These are phyloP conservation scores for Sphaerulina vaccinii DNA, from an alignment of 2,329 filamentous ascomycete genomes.

Conservation along the genomic window DNA sequence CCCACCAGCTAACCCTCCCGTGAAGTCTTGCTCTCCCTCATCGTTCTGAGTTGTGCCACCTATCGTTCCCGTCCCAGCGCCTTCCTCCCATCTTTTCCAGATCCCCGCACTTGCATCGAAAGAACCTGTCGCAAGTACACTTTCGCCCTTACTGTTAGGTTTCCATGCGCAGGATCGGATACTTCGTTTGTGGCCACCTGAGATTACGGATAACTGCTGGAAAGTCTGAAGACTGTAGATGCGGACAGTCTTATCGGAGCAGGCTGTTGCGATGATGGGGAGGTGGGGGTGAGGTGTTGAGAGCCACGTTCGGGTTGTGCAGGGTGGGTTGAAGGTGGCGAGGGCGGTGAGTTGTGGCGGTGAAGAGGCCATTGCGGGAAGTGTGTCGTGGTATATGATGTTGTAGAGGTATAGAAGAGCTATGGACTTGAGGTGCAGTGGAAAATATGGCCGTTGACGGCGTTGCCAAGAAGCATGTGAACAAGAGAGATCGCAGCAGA, in stretches of 20 bases:
- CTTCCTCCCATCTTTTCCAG: constrained; percentile 65
- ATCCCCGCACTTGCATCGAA: constrained; percentile 88
- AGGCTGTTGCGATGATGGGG: constrained; percentile 84
- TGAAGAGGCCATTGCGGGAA: neutral
- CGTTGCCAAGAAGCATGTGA: no score
- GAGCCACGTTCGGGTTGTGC: constrained; percentile 71
- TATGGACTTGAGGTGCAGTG: no score
- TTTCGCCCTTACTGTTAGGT: constrained; percentile 61
- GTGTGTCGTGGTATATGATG: no score
- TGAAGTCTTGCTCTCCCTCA: constrained; percentile 35
- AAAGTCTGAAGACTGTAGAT: constrained; percentile 85
- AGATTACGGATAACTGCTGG: constrained; percentile 73
- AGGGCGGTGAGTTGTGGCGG: constrained; percentile 44
- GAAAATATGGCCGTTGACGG: no score
- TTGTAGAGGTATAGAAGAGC: no score
- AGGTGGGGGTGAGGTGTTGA: constrained; percentile 81
- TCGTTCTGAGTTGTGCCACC: constrained; percentile 14
- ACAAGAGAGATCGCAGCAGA: no score
- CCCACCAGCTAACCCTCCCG: constrained; percentile 31
- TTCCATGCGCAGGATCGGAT: constrained; percentile 89
- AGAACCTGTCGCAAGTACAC: constrained; percentile 84
- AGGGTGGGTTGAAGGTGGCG: constrained; percentile 55
- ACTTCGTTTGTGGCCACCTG: constrained; percentile 85
- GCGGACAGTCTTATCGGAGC: constrained; percentile 80
- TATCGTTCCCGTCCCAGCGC: constrained; percentile 24